Evolutionary conservation across 768 basidiomycete species (phyloP), one percentile per base, ranked within the genome.

Genomic region (Amanita pseudoporphyria): DNA sequence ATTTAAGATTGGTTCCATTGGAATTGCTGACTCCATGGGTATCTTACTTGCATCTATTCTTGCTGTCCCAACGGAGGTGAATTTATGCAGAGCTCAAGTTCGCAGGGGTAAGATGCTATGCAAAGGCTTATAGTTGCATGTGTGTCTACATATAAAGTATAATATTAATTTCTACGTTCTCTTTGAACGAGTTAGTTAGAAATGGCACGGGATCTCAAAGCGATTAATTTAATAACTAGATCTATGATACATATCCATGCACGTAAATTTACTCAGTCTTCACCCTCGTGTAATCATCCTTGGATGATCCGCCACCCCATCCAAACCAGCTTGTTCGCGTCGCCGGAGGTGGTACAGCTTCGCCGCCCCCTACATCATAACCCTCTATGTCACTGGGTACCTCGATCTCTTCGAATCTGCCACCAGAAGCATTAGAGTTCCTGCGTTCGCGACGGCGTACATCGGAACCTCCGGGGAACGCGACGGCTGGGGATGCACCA

Each of bases 1-100:
- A 66, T 93, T 92, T 68, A 82, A 81, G 72, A 94, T 95, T 47
- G 90, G 90, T 5, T 86, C 86, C 2, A 82, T 95, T 39, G 92
- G 92, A 1, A 84, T 93, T 52, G 73, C 88, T 5, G 91, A 94
- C 62, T 84, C 83, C 22, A 71, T 77, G 13, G 90, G 90, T 0
- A 90, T 81, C 42, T 61, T 82, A 16, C 59, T 77, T 40, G 86
- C 85, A 9, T 77, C 78, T 18, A 57, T 87, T 7, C 57, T 85
- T 12, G 78, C 85, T 6, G 79, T 86, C 37, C 86, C 86, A 24
- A 83, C 78, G 12, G 90, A 93, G 64, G 58, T 93, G 3, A 72
- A 69, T 52, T 71, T 93, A n/a, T 93, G 90, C 59, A 77, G 69
- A 52, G 72, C 73, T 6, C 91, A 94, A 61, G 76, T 82, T 0